Conservation (phyloP, 805 yeast species). For the Starmerella ratchasimensis region DNA sequence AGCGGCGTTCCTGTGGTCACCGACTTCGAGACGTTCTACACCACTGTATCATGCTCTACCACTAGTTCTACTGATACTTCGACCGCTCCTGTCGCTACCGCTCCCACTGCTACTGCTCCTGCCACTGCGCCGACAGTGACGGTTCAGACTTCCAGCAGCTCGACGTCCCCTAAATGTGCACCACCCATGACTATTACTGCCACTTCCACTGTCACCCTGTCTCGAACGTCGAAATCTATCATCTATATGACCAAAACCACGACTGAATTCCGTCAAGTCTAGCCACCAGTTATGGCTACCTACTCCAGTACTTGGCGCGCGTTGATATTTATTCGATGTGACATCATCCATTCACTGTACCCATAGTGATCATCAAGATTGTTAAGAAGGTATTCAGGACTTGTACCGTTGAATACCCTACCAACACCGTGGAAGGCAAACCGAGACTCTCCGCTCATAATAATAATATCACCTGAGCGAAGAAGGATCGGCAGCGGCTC, state of each 20-base stretch:
- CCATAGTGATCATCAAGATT: constrained; percentile 13
- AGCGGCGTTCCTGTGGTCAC: constrained; percentile 9
- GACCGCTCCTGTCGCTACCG: no score
- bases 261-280: no score
- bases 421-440: constrained; percentile 33
- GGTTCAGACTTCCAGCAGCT: neutral
- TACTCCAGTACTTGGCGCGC: constrained; percentile 29
- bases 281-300: no score
- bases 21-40: constrained; percentile 5
- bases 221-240: no score
- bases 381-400: constrained; percentile 23
- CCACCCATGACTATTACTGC: no score
- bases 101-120: neutral
- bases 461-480: constrained; percentile 30
- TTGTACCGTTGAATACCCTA: constrained; percentile 26
- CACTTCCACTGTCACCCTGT: no score
- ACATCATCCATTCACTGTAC: constrained; percentile 25
- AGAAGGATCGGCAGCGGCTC: constrained; percentile 28
- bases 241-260: no score
- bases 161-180: neutral
- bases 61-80: no score
- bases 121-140: neutral
- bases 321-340: constrained; percentile 30
- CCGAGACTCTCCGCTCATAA: constrained; percentile 32
- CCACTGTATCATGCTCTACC: constrained; percentile 13